phyloP scores from a whole-genome alignment of 2,329 filamentous ascomycete species.

The Aspergillus transmontanensis region DNA sequence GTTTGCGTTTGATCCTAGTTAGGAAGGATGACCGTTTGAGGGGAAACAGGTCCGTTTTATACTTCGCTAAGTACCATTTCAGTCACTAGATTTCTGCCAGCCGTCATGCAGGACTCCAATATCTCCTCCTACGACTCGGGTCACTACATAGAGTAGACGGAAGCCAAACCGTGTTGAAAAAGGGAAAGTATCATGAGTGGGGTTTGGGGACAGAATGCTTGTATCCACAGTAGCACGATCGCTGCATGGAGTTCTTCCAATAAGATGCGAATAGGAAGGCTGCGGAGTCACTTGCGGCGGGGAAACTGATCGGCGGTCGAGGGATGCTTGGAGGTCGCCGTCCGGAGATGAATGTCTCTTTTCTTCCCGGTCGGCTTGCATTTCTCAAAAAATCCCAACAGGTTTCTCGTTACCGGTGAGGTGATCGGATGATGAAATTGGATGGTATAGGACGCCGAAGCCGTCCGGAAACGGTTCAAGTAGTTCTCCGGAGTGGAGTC shows the following conservation, averaged over 20 bases:
- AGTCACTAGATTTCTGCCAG: not conserved
- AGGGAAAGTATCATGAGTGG: not conserved
- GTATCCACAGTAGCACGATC: slow-evolving; percentile 2
- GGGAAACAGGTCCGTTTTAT: not conserved
- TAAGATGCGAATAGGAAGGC: not conserved
- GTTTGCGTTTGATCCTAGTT: not conserved
- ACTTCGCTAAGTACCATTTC: not conserved
- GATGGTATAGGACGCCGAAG: not conserved
- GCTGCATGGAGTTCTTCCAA: slow-evolving; percentile 3
- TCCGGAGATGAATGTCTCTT: not conserved
- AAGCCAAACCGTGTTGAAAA: slow-evolving; percentile 6
- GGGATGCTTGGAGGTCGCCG: not conserved
- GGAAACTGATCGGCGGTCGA: not conserved
- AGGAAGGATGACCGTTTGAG: not conserved
- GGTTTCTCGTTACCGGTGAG: too few species aligned
- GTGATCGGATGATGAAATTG: not conserved
- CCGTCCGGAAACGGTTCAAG: not conserved
- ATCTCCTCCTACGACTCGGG: not conserved
- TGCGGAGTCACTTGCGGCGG: not conserved
- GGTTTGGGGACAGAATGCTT: slow-evolving; percentile 4
- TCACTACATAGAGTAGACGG: not conserved
- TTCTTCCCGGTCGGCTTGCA: not conserved
- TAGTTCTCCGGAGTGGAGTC: not conserved
- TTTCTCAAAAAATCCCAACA: not conserved
- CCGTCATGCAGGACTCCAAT: not conserved